phyloP scores from a whole-genome alignment of 2,329 filamentous ascomycete species.

The Pseudogymnoascus sp. region DNA sequence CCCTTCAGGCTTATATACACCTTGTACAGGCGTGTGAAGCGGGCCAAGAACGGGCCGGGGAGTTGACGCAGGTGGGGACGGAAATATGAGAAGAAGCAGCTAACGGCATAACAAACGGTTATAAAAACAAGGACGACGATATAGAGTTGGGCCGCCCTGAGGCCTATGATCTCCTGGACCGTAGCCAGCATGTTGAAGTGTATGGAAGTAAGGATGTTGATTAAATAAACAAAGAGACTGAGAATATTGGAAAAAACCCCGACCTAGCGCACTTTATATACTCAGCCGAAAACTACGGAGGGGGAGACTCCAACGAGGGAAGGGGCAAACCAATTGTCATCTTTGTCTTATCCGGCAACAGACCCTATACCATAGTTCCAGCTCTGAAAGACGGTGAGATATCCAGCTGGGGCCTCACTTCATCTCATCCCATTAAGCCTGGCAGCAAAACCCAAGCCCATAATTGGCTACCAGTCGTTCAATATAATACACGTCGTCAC shows the following conservation, averaged over 20 bases:
- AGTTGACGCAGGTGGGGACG: conserved; percentile 9
- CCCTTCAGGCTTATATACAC: background rate
- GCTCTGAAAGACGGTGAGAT: background rate
- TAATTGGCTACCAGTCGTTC: background rate
- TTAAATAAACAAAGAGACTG: background rate
- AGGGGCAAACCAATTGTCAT: background rate
- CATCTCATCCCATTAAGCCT: background rate
- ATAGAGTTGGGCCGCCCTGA: background rate
- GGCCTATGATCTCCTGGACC: background rate
- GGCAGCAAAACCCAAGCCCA: background rate
- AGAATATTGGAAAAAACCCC: background rate
- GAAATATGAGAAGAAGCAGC: background rate
- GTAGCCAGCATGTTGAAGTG: background rate
- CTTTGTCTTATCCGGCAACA: background rate
- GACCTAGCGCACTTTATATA: background rate
- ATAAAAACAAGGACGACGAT: background rate
- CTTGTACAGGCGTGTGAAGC: conserved; percentile 11
- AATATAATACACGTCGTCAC: conserved; percentile 3
- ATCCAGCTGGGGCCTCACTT: background rate
- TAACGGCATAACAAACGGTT: background rate
- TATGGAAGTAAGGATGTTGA: background rate
- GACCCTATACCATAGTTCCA: background rate
- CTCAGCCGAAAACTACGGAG: background rate
- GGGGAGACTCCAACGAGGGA: background rate
- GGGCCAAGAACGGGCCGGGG: conserved; percentile 19